These are phyloP conservation scores for Aspergillus terreus DNA, from an alignment of 2,329 filamentous ascomycete species.

Conservation along the genomic window DNA sequence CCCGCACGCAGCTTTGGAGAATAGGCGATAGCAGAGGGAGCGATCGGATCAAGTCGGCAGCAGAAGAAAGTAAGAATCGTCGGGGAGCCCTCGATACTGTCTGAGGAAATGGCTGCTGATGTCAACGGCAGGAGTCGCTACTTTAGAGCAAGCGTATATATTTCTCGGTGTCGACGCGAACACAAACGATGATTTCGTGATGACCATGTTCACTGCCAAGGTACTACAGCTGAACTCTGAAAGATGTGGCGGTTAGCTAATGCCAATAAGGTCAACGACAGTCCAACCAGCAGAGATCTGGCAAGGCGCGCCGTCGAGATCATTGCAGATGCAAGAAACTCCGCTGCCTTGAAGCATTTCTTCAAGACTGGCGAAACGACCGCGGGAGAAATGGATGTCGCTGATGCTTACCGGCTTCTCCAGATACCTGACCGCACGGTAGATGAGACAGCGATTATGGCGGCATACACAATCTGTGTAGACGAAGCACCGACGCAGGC, in stretches of 20 bases:
- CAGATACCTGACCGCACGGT: slow-evolving; percentile 51
- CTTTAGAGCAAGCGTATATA: slow-evolving; percentile 60
- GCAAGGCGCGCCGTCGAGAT: slow-evolving; percentile 55
- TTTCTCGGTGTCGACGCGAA: slow-evolving; percentile 54
- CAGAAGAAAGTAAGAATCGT: slow-evolving; percentile 49
- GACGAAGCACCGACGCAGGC: slow-evolving; percentile 45
- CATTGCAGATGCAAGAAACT: slow-evolving; percentile 58
- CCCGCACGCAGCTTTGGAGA: slow-evolving; percentile 54
- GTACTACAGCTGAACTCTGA: slow-evolving; percentile 28
- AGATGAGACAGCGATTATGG: slow-evolving; percentile 49
- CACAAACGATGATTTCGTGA: slow-evolving; percentile 55
- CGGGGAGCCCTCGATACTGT: neutral
- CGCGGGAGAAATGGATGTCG: slow-evolving; percentile 52
- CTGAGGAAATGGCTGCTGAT: neutral
- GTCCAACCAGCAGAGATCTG: slow-evolving; percentile 46
- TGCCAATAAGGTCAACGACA: slow-evolving; percentile 46
- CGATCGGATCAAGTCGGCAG: slow-evolving; percentile 54
- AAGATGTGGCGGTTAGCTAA: neutral
- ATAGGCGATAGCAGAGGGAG: slow-evolving; percentile 60
- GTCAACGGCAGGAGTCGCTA: slow-evolving; percentile 47
- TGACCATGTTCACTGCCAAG: slow-evolving; percentile 56
- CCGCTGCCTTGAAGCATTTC: slow-evolving; percentile 51
- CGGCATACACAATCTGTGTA: slow-evolving; percentile 46
- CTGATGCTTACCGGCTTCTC: slow-evolving; percentile 51
- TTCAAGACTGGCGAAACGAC: slow-evolving; percentile 50